Base-by-base conservation (phyloP, 2,329 filamentous ascomycete genomes). In the Metarhizium robertsii region DNA sequence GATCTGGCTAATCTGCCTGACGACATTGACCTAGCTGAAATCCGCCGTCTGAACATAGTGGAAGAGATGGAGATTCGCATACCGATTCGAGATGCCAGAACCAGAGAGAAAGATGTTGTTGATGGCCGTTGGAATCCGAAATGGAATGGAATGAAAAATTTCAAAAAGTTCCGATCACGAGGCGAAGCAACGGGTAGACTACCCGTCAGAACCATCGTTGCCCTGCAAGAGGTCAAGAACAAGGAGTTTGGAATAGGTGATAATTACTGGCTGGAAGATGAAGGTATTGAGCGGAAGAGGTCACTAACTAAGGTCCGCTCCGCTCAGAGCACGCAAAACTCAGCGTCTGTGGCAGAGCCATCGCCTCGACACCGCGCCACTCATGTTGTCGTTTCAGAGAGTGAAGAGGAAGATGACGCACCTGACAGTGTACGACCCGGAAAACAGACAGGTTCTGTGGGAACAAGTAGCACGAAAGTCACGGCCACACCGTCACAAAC, bases 61-160 rank as follows among this genome's bases (percentile, higher is more conserved):
- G 89, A 94, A 65, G 81, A 87, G 59, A 88, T 95, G 71, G 78
- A 87, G 8, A 67, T 96, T 0, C 79, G 76, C 29, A 55, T 65
- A 59, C 61, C 65, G 64, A 64, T 63, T 53, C 58, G 64, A 54
- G 56, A 61, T 2, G 55, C 61, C 34, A 67, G 61, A 54, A 69
- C 61, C 58, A 61, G 64, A 59, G 81, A 85, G n/a, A 71, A 75
- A 55, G 78, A 80, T 20, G 68, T 77, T 48, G 75, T 72, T 1
- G 74, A 76, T 47, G 77, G 78, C 5, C 79, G 89, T 45, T 96
- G 92, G 92, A 83, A 96, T 61, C 84, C 90, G 1, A 79, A 79
- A 43, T 99, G 94, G 94, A 95, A 96, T 66, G 94, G 92, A 0
- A 80, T 92, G 47, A 92, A 90, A 70, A 97, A 99, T 66, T 99